Evolutionary conservation across 2,329 filamentous ascomycete genomes (phyloP), one percentile per base, ranked within the genome.

Genomic region (Penicillium sclerotigenum): DNA sequence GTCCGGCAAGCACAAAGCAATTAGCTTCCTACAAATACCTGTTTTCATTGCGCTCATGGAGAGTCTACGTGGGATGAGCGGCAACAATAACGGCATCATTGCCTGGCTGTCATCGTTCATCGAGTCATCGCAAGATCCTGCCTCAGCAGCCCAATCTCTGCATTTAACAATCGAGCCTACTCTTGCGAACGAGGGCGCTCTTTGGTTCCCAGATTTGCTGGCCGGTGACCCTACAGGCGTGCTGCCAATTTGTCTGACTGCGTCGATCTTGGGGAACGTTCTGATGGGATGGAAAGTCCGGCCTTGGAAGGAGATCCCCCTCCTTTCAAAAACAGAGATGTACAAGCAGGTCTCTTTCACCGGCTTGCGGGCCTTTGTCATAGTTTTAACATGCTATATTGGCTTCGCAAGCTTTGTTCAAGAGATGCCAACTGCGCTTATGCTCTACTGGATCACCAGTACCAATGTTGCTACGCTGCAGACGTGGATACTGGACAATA

Each of bases 161-260:
- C 64, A 62, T 53, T 42, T 66, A 10, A 57, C 65, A 4, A 42
- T 79, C 31, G 80, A 84, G 60, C 77, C 79, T 3, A 76, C 78
- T 5, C 70, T 87, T 16, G 76, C 79, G 5, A 76, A 68, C 8
- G 84, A 85, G 70, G 84, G 84, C n/a, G 76, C 80, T 3, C 72
- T 84, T 2, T 87, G 84, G 84, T 85, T 86, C 54, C 76, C 79
- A 1, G 77, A 87, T 65, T 76, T 87, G 14, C 71, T 82, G 5
- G 64, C 75, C 0, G 71, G 81, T 9, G 84, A 87, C 61, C 76
- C 82, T 0, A 77, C 76, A 3, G 70, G 79, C 2, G 60, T 75
- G 2, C 72, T 86, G 1, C 81, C 83, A 0, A 73, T 78, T 38
- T 55, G 79, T 3, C 72, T 84, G 22, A 79, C 78, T 0, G 73